phyloP scores from a whole-genome alignment of 2,329 filamentous ascomycete species.

The Fusarium guadeloupense region DNA sequence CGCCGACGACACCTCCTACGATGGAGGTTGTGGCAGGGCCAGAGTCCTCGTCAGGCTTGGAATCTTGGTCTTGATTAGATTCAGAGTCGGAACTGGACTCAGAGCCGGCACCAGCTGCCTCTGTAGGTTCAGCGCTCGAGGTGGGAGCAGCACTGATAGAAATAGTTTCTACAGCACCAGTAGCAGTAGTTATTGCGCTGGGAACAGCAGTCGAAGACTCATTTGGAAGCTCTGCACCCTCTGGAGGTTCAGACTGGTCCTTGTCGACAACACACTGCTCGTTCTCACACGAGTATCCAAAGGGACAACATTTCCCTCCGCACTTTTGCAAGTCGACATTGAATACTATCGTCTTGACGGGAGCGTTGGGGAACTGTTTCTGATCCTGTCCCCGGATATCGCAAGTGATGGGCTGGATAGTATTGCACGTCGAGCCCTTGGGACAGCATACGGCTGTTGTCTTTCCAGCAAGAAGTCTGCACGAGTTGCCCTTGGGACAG shows the following conservation, averaged over 20 bases:
- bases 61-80: slow-evolving; percentile 6
- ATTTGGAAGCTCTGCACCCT: slow-evolving; percentile 41
- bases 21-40: slow-evolving; percentile 51
- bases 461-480: slow-evolving; percentile 68
- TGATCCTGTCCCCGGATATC: slow-evolving; percentile 64
- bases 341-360: slow-evolving; percentile 73
- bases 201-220: slow-evolving; percentile 33
- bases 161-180: slow-evolving; percentile 34
- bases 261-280: slow-evolving; percentile 62
- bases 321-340: slow-evolving; percentile 65
- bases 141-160: slow-evolving; percentile 38
- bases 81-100: slow-evolving; percentile 11
- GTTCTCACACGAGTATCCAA: slow-evolving; percentile 71
- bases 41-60: slow-evolving; percentile 23
- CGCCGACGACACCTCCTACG: slow-evolving; percentile 59
- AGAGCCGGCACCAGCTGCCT: slow-evolving; percentile 18
- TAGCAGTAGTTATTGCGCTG: slow-evolving; percentile 32
- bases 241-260: slow-evolving; percentile 58
- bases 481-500: slow-evolving; percentile 64
- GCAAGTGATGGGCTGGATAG: slow-evolving; percentile 53
- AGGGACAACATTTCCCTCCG: slow-evolving; percentile 72
- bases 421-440: slow-evolving; percentile 62
- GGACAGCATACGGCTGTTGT: slow-evolving; percentile 80
- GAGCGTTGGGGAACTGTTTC: slow-evolving; percentile 62
- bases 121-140: slow-evolving; percentile 22